Percentiles rank a stretch among this genome's conserved stretches.
phyloP scores from a whole-genome alignment of 2,329 filamentous ascomycete species.

The Colletotrichum tropicicola region DNA sequence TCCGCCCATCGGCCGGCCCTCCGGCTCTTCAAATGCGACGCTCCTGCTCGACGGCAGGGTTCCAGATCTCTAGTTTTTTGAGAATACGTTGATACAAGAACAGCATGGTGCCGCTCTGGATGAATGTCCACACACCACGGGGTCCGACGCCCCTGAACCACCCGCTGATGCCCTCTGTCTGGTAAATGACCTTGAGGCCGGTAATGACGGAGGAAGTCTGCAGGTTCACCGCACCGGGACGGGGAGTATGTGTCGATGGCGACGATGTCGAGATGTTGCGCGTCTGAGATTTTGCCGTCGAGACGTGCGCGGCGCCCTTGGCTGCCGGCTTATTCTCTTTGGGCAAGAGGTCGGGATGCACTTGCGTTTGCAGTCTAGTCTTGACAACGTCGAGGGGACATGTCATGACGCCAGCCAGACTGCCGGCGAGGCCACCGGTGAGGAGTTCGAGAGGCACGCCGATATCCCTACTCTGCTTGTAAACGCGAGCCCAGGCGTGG shows the following conservation, averaged over 20 bases:
- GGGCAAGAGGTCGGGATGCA: slow-evolving; percentile 54
- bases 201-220: slow-evolving; percentile 90
- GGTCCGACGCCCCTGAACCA: slow-evolving; percentile 97
- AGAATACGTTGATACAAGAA: slow-evolving; percentile 92
- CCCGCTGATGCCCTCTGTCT: slow-evolving; percentile 84
- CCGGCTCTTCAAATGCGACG: slow-evolving; percentile 15
- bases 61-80: slow-evolving; percentile 72
- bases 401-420: slow-evolving; percentile 91
- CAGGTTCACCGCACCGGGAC: slow-evolving; percentile 80
- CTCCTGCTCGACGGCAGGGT: slow-evolving; percentile 38
- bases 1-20: not conserved
- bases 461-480: slow-evolving; percentile 83
- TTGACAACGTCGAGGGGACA: slow-evolving; percentile 98
- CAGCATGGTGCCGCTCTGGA: slow-evolving; percentile 96
- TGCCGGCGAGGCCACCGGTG: slow-evolving; percentile 89
- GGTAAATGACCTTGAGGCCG: slow-evolving; percentile 88
- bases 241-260: slow-evolving; percentile 82
- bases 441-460: slow-evolving; percentile 86
- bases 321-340: slow-evolving; percentile 31
- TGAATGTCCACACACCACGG: slow-evolving; percentile 93
- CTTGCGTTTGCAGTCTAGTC: slow-evolving; percentile 93
- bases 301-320: slow-evolving; percentile 35
- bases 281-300: slow-evolving; percentile 59
- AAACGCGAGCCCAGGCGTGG: slow-evolving; percentile 80
- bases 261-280: slow-evolving; percentile 89